These are phyloP conservation scores for Orychophragmus violaceus DNA, from an alignment of 345 rosid species.

Conservation along the genomic window DNA sequence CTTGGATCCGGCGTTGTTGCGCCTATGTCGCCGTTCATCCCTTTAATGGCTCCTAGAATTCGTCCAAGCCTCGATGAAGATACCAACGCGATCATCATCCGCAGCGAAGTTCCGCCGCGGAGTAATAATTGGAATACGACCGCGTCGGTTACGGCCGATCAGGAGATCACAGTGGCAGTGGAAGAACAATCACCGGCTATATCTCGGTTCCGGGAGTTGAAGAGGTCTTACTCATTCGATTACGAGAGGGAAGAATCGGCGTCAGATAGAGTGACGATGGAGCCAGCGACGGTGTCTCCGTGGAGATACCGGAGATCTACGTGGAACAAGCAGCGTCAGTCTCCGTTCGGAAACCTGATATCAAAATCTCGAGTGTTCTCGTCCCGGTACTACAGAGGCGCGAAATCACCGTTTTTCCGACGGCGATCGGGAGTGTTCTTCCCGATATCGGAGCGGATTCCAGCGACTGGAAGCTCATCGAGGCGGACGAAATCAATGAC, in stretches of 20 bases:
- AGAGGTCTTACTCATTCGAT: constrained; percentile 78
- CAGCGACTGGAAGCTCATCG: constrained; percentile 50
- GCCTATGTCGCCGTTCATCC: constrained; percentile 58
- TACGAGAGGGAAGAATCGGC: constrained; percentile 66
- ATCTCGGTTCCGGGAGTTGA: constrained; percentile 44
- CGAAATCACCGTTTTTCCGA: constrained; percentile 68
- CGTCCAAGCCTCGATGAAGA: constrained; percentile 71
- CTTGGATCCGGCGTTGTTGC: constrained; percentile 38
- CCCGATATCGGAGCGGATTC: constrained; percentile 67
- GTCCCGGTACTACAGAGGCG: constrained; percentile 53
- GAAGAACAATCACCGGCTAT: constrained; percentile 48
- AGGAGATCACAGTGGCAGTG: constrained; percentile 28
- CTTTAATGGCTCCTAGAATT: constrained; percentile 84
- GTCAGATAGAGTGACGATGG: constrained; percentile 61
- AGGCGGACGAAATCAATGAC: constrained; percentile 69
- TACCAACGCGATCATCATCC: constrained; percentile 22
- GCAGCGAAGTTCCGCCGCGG: constrained; percentile 9
- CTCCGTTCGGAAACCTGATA: constrained; percentile 72
- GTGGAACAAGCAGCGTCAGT: constrained; percentile 76
- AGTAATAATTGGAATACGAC: background rate
- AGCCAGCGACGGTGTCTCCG: constrained; percentile 74
- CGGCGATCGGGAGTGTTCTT: constrained; percentile 49
- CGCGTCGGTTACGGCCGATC: constrained; percentile 8
- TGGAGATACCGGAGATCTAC: constrained; percentile 66
- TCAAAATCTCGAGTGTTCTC: constrained; percentile 78